Evolutionary conservation across 169 alveolate species (phyloP).

Genomic region (Plasmodium gonderi): DNA sequence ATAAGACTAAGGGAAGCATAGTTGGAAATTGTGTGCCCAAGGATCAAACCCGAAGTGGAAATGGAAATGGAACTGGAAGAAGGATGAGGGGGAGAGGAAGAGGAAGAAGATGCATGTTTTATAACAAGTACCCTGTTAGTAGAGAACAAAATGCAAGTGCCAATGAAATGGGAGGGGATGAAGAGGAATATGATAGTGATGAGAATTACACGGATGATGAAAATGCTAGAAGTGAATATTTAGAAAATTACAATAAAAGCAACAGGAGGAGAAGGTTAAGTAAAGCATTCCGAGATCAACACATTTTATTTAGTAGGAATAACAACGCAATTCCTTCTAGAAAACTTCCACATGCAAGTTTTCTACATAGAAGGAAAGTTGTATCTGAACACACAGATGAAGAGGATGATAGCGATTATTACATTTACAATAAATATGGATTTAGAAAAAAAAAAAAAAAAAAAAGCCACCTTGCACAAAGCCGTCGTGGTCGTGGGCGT

Average conservation of each 20-base stretch:
- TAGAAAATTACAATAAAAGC: not conserved
- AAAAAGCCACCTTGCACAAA: not conserved
- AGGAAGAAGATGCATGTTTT: not conserved
- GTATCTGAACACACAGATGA: not conserved
- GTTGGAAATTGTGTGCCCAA: not conserved
- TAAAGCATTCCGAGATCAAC: not conserved
- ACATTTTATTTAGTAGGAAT: not conserved
- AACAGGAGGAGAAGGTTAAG: not conserved
- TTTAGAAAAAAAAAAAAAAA: not conserved
- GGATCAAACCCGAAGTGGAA: not conserved
- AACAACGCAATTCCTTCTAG: not conserved
- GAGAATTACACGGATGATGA: not conserved
- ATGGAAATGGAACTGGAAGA: not conserved
- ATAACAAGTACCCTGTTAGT: not conserved
- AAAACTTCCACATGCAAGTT: not conserved
- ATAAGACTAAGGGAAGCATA: not conserved
- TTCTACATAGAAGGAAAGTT: not conserved
- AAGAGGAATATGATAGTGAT: not conserved
- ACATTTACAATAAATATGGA: conserved; percentile 3
- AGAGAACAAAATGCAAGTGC: not conserved
- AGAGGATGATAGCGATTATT: not conserved
- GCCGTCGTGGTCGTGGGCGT: not conserved
- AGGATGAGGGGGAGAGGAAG: not conserved
- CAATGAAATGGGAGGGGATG: not conserved
- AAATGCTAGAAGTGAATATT: not conserved